These are phyloP conservation scores for Penicillium occitanis DNA, from an alignment of 2,329 filamentous ascomycete genomes.

Conservation along the genomic window DNA sequence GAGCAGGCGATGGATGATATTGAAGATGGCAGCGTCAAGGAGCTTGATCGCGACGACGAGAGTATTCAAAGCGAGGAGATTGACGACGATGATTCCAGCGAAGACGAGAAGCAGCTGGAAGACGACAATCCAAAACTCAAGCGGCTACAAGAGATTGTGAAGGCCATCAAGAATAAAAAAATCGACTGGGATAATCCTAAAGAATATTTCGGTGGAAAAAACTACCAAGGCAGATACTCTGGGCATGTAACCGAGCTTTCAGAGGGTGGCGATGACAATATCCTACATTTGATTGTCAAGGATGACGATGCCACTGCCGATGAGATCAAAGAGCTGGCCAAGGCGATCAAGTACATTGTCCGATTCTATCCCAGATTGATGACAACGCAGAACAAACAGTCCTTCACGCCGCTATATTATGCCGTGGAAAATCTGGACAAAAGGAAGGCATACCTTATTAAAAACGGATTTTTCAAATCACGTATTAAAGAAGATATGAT, in stretches of 20 bases:
- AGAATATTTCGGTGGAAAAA: neutral
- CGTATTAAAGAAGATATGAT: neutral
- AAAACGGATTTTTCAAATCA: slow-evolving; percentile 2
- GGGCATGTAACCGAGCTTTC: neutral
- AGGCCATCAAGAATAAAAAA: neutral
- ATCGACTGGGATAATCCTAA: neutral
- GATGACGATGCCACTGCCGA: neutral
- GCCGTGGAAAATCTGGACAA: neutral
- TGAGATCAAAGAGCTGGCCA: neutral
- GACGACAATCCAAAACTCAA: neutral
- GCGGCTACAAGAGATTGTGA: neutral
- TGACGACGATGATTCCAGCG: neutral
- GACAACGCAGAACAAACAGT: slow-evolving; percentile 1
- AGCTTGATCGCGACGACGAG: neutral
- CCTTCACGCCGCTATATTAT: neutral
- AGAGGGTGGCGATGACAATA: neutral
- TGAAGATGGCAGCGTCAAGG: neutral
- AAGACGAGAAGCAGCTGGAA: neutral
- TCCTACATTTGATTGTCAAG: neutral
- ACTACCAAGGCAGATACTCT: neutral
- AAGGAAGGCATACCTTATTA: neutral
- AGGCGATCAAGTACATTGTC: neutral
- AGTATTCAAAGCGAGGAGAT: neutral
- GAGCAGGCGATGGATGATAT: neutral
- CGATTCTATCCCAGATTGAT: neutral